Base-by-base conservation (phyloP, 2,329 filamentous ascomycete genomes). In the Malbranchea zuffiana region DNA sequence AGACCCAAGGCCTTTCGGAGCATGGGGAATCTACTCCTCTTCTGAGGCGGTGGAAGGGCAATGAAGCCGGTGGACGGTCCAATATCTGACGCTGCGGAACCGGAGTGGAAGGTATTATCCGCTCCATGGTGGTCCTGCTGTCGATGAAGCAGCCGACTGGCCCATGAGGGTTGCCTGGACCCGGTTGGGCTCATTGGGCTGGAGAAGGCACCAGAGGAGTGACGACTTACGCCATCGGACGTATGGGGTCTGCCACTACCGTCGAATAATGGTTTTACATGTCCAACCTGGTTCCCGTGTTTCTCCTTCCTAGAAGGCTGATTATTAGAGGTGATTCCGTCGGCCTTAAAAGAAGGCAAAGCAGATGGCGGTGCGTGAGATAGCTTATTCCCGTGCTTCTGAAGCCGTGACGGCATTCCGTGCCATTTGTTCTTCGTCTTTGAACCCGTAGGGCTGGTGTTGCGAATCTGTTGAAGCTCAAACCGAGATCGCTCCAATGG, bases 401-500 rank as follows among this genome's bases (percentile, higher is more conserved):
- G 43, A 5, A 55, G 46, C 5, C 46, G 41, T 2, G 49, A 36
- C 11, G 41, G 26, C 16, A 41, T 31, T 10, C 32, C 23, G 19
- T 32, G 34, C 41, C 41, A 44, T 28, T 36, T 40, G 24, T 12
- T 30, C 21, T 30, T 28, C 17, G 38, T 21, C 11, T 23, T 32
- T 37, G 41, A 25, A 3, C 27, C 42, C 47, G 6, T 46, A 48
- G 7, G 52, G 50, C 17, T 44, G 32, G 19, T 47, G 61, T 44
- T 47, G 10, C 50, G 51, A 23, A 49, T 19, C 19, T 48, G 52
- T 18, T 56, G 52, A 11, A 56, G 62, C 50, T 79, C 68, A 5
- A 65, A 61, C n/a, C 61, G 52, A 44, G 65, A 72, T 20, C 75
- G 67, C 53, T 82, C 77, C 1, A 80, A 61, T 13, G 64, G 68